A percentile compares a stretch with the other conserved stretches of the same genome.
These are phyloP conservation scores for Xerophyta viscosa DNA, from an alignment of 106 monocot genomes.

Conservation along the genomic window DNA sequence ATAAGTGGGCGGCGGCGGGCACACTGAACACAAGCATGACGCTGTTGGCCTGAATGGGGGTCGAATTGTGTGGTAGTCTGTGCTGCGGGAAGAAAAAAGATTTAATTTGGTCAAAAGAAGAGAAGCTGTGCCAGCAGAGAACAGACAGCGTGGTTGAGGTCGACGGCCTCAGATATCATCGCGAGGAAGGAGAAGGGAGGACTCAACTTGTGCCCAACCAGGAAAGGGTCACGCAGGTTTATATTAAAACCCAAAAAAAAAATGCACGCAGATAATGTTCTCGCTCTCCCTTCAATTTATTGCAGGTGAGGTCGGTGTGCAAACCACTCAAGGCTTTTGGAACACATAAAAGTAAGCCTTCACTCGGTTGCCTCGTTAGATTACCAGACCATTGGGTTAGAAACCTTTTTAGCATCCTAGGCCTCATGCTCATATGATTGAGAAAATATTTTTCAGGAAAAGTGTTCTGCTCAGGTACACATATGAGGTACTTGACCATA, in stretches of 20 bases:
- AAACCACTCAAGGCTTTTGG: slow-evolving; percentile 83
- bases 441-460: too few species aligned
- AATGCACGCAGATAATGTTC: too few species aligned
- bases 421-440: too few species aligned
- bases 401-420: too few species aligned
- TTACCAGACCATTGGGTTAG: slow-evolving; percentile 77
- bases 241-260: neutral
- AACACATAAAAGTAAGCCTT: slow-evolving; percentile 79
- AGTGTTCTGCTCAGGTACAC: too few species aligned
- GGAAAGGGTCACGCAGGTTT: slow-evolving; percentile 64
- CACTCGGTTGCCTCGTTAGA: slow-evolving; percentile 59
- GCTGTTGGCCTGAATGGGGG: slow-evolving; percentile 56
- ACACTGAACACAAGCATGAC: neutral
- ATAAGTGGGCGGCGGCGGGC: slow-evolving; percentile 27
- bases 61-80: slow-evolving; percentile 53
- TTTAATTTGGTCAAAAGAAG: slow-evolving; percentile 36
- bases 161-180: slow-evolving; percentile 51
- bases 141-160: slow-evolving; percentile 80
- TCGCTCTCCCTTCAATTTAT: neutral
- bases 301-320: slow-evolving; percentile 62
- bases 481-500: too few species aligned
- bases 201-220: slow-evolving; percentile 51
- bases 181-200: slow-evolving; percentile 72
- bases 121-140: slow-evolving; percentile 41
- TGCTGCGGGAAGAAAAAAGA: slow-evolving; percentile 31